Percentiles rank a stretch among this genome's conserved stretches.
Conservation (phyloP, 345 rosid genomes). For the Eucalyptus fibrosa region DNA sequence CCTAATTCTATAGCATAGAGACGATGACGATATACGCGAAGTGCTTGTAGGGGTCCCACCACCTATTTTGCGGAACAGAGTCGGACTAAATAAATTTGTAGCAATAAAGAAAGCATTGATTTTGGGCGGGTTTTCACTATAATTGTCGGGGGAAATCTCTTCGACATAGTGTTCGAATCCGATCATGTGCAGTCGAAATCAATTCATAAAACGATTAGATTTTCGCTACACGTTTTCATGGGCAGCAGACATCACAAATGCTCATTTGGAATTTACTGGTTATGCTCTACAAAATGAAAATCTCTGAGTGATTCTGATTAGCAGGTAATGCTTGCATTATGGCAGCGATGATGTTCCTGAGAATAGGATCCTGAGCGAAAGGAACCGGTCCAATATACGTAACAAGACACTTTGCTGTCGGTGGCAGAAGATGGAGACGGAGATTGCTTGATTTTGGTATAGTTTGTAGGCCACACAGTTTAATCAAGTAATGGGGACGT, state of each 20-base stretch:
- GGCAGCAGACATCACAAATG: background rate
- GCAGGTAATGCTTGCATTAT: background rate
- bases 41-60: background rate
- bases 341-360: background rate
- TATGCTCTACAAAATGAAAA: background rate
- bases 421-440: background rate
- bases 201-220: background rate
- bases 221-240: background rate
- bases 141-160: background rate
- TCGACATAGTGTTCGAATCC: background rate
- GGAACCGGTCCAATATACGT: background rate
- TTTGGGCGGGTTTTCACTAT: background rate
- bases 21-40: background rate
- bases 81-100: background rate
- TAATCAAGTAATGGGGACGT: background rate
- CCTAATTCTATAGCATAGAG: background rate
- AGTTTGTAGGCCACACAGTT: background rate
- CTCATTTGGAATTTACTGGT: background rate
- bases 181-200: background rate
- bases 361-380: background rate
- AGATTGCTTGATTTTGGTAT: background rate
- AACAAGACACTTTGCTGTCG: background rate
- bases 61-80: too few relatives aligned
- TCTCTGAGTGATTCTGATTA: background rate
- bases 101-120: background rate